Conservation (phyloP, 345 rosid species). For the Brassica incana region DNA sequence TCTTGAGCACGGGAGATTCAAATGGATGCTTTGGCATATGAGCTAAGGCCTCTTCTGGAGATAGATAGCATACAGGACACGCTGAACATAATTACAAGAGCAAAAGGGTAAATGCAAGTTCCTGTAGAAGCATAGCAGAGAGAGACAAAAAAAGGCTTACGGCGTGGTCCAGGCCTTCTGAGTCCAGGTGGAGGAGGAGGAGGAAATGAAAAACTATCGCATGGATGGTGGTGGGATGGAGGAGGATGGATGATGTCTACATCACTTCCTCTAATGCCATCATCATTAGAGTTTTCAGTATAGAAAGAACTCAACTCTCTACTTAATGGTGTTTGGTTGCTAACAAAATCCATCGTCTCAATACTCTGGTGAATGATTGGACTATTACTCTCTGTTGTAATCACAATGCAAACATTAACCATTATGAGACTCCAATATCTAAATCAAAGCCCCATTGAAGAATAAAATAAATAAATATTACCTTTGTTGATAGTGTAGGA, state of each 20-base stretch:
- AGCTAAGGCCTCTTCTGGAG: slow-evolving; percentile 68
- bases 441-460: not conserved
- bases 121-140: not conserved
- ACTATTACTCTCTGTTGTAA: slow-evolving; percentile 48
- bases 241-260: slow-evolving; percentile 37
- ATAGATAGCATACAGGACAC: slow-evolving; percentile 81
- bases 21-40: slow-evolving; percentile 68
- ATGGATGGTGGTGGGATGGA: slow-evolving; percentile 62
- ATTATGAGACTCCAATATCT: not conserved
- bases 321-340: slow-evolving; percentile 28
- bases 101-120: not conserved
- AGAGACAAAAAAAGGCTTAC: slow-evolving; percentile 43
- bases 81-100: slow-evolving; percentile 43
- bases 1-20: slow-evolving; percentile 53
- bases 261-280: slow-evolving; percentile 36
- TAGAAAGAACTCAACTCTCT: slow-evolving; percentile 29
- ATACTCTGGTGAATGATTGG: slow-evolving; percentile 40
- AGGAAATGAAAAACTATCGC: slow-evolving; percentile 67
- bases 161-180: slow-evolving; percentile 69
- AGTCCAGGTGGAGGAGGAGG: slow-evolving; percentile 80
- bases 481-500: slow-evolving; percentile 69
- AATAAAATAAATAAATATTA: slow-evolving; percentile 19
- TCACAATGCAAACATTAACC: slow-evolving; percentile 6
- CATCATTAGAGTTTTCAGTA: slow-evolving; percentile 16
- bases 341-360: slow-evolving; percentile 34